These are phyloP conservation scores for Phytophthora sp. DNA, from an alignment of 352 stramenopile species.

Conservation along the genomic window DNA sequence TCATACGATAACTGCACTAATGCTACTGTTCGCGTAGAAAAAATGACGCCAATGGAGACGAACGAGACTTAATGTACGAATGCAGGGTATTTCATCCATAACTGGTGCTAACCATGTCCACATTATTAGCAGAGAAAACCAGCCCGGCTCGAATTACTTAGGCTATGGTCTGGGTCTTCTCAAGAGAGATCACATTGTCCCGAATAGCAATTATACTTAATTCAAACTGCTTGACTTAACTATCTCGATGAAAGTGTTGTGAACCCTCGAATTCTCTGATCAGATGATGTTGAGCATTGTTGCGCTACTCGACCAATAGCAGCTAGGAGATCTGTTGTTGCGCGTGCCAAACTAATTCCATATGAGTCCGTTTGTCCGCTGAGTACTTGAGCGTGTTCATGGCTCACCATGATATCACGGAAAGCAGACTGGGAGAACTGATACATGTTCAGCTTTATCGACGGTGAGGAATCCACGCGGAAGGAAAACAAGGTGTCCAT, in stretches of 20 bases:
- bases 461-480: background rate
- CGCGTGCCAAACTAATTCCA: constrained; percentile 48
- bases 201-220: constrained; percentile 38
- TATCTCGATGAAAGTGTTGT: constrained; percentile 1
- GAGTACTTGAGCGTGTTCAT: constrained; percentile 46
- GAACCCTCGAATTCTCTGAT: constrained; percentile 30
- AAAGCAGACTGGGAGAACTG: constrained; percentile 25
- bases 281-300: constrained; percentile 39
- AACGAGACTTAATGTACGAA: constrained; percentile 27
- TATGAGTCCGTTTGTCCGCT: constrained; percentile 47
- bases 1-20: too few relatives aligned
- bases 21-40: constrained; percentile 11
- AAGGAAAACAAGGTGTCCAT: constrained; percentile 21
- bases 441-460: constrained; percentile 16
- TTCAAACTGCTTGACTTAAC: background rate
- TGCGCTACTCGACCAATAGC: constrained; percentile 54
- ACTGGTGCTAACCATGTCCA: background rate
- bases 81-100: background rate
- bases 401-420: constrained; percentile 26
- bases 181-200: constrained; percentile 77
- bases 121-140: constrained; percentile 41
- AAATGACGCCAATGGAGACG: constrained; percentile 19
- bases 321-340: constrained; percentile 55
- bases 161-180: constrained; percentile 75
- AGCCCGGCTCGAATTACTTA: constrained; percentile 73